Evolutionary conservation across 177 flowering plant genomes (phyloP).

Genomic region (Tripterygium wilfordii): DNA sequence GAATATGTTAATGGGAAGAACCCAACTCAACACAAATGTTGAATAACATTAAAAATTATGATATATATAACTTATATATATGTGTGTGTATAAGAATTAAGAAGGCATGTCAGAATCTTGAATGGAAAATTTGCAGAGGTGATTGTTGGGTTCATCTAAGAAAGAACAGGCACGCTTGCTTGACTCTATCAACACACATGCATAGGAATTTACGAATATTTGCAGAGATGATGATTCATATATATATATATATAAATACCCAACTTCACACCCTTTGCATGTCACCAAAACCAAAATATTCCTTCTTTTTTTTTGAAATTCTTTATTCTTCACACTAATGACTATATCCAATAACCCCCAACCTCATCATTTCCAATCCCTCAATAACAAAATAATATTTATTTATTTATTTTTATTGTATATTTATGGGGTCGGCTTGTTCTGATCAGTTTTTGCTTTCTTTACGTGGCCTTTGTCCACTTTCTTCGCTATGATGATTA

Average conservation of each 20-base stretch:
- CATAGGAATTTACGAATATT: conserved; percentile 12
- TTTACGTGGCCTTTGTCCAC: conserved; percentile 5
- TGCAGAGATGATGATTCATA: not conserved
- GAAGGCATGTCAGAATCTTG: no score
- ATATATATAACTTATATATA: no score
- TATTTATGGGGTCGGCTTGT: conserved; percentile 12
- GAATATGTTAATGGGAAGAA: no score
- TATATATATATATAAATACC: not conserved
- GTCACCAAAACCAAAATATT: conserved; percentile 49
- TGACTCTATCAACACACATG: conserved; percentile 16
- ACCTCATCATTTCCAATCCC: conserved; percentile 31
- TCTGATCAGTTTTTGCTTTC: conserved; percentile 6
- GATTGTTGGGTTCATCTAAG: conserved; percentile 4
- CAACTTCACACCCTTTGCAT: conserved; percentile 28
- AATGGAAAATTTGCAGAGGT: no score
- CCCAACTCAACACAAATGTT: no score
- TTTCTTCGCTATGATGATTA: conserved; percentile 20
- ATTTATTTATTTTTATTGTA: no score
- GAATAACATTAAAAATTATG: no score
- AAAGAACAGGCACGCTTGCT: conserved; percentile 22
- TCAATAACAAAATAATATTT: no score
- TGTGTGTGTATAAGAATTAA: no score
- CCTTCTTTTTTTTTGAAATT: conserved; percentile 14
- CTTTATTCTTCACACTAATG: not conserved
- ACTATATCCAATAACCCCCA: conserved; percentile 7